Evolutionary conservation across 2,329 filamentous ascomycete genomes (phyloP).

Genomic region (Parastagonospora avenae): DNA sequence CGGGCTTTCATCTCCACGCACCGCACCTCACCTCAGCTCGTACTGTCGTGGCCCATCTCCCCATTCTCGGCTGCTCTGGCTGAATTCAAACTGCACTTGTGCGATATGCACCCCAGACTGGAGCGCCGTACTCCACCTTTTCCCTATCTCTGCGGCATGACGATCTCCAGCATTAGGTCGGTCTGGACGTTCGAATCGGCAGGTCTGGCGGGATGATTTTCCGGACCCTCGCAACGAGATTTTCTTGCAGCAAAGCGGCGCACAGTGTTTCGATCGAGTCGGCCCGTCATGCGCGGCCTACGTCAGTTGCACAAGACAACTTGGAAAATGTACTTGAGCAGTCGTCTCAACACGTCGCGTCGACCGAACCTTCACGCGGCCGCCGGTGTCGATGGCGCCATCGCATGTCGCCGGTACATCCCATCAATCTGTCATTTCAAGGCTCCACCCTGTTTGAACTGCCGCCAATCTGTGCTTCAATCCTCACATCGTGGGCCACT

Average conservation of each 20-base stretch:
- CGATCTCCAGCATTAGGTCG: conserved; percentile 11
- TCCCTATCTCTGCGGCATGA: conserved; percentile 18
- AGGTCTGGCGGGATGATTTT: conserved; percentile 17
- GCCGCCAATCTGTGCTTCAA: conserved; percentile 21
- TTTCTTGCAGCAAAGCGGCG: conserved; percentile 1
- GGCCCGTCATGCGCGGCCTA: conserved; percentile 6
- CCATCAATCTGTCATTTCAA: conserved; percentile 7
- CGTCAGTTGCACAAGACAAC: conserved; percentile 2
- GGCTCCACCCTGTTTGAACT: conserved; percentile 12
- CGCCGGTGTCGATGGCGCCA: background rate
- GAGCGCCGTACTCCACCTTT: conserved; percentile 25
- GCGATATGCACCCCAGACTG: conserved; percentile 33
- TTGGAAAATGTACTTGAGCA: background rate
- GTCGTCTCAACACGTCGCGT: background rate
- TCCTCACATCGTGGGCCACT: conserved; percentile 17
- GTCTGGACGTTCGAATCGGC: conserved; percentile 20
- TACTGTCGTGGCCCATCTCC: background rate
- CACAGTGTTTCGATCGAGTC: conserved; percentile 1
- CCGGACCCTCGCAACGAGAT: conserved; percentile 4
- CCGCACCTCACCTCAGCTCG: background rate
- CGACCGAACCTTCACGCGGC: conserved; percentile 2
- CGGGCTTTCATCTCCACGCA: background rate
- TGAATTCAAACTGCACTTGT: conserved; percentile 2
- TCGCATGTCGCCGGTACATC: conserved; percentile 9
- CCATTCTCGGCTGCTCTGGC: conserved; percentile 2